Evolutionary conservation across 148 eudicot species (phyloP).

Genomic region (Bassia scoparia): DNA sequence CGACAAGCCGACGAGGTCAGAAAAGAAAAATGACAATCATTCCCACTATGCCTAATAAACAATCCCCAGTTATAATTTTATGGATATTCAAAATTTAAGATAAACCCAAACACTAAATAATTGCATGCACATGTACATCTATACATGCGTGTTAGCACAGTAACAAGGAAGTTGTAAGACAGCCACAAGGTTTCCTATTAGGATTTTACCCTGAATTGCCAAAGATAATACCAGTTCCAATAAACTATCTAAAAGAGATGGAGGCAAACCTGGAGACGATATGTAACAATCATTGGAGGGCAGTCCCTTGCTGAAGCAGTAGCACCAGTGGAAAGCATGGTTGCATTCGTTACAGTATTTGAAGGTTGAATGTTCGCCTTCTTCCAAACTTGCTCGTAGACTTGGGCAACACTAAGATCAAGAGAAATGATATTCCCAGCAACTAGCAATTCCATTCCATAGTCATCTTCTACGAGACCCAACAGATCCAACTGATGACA

Average conservation of each 20-base stretch:
- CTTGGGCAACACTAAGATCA: conserved; percentile 84
- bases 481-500: conserved; percentile 90
- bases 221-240: neutral
- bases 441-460: conserved; percentile 95
- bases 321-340: conserved; percentile 52
- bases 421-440: conserved; percentile 97
- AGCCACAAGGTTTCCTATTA: neutral
- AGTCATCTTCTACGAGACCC: conserved; percentile 94
- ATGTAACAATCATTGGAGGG: conserved; percentile 97
- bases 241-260: neutral
- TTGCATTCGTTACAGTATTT: conserved; percentile 44
- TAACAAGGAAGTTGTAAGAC: neutral
- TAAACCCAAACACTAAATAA: neutral
- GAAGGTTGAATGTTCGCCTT: conserved; percentile 75
- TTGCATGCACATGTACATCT: neutral
- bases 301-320: conserved; percentile 61
- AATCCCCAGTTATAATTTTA: too few relatives aligned
- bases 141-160: neutral
- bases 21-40: too few relatives aligned
- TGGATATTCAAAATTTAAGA: too few relatives aligned
- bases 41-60: too few relatives aligned
- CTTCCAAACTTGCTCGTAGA: conserved; percentile 96
- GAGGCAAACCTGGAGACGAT: conserved; percentile 88
- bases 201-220: conserved; percentile 1
- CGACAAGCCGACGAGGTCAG: too few relatives aligned